Conservation (phyloP, 345 rosid genomes). For the Trapa bicornis region DNA sequence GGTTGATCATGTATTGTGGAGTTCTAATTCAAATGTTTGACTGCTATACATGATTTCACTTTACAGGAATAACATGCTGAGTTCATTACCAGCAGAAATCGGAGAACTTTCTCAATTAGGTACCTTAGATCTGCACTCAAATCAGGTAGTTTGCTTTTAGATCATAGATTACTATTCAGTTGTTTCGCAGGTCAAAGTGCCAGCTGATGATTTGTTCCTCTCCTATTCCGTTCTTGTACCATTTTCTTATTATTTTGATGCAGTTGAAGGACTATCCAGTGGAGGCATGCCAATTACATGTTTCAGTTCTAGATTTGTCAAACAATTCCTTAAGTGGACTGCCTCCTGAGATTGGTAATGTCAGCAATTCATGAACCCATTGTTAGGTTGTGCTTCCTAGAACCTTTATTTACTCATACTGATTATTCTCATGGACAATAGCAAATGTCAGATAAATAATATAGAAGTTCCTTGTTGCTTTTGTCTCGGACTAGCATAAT, state of each 20-base stretch:
- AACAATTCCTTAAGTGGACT: conserved; percentile 83
- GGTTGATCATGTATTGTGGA: conserved; percentile 9
- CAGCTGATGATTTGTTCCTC: too few relatives aligned
- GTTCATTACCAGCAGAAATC: conserved; percentile 56
- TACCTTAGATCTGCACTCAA: conserved; percentile 79
- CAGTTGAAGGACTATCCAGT: conserved; percentile 80
- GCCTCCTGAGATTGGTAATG: conserved; percentile 77
- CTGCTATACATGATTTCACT: conserved; percentile 12
- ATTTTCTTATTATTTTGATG: conserved; percentile 8
- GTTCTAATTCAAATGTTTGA: conserved; percentile 13
- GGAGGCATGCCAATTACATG: conserved; percentile 61
- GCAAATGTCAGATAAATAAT: neutral
- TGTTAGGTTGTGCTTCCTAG: neutral
- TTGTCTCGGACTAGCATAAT: neutral
- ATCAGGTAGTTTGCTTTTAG: conserved; percentile 35
- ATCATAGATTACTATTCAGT: neutral
- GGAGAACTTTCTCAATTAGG: conserved; percentile 59
- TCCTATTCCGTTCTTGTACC: neutral
- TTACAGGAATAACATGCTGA: conserved; percentile 58
- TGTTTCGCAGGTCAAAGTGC: neutral
- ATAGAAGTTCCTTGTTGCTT: neutral
- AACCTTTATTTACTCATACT: neutral
- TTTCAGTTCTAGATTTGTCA: conserved; percentile 78
- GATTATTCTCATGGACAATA: neutral
- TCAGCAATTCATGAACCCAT: conserved; percentile 10